Evolutionary conservation across 176 grass and related monocot species (phyloP), one percentile per base, ranked within the genome.

Genomic region (Lolium perenne): DNA sequence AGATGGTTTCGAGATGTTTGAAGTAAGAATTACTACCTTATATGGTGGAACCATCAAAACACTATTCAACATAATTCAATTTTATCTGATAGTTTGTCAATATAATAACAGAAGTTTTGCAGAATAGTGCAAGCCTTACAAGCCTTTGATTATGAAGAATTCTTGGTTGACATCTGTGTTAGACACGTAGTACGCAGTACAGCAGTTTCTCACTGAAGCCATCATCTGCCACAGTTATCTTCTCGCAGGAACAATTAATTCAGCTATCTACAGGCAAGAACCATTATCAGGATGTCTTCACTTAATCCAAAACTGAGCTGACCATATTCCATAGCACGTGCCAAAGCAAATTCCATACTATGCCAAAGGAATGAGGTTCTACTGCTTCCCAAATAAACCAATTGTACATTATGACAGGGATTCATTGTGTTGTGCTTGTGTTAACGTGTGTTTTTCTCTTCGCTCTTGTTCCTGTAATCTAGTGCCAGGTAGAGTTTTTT

Each of bases 401-500:
- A 67, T 7, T 18, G 3, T 67, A 84, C 11, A 16, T 47, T 64
- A 40, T 68, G 3, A 53, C 1, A 9, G 76, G 29, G 63, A 0
- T 43, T 43, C 41, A 43, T 43, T 43, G 41, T 43, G 41, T 69
- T 35, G 32, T 35, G 32, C 32, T 35, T 3, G 32, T 35, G 32
- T 35, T 86, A 92, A 53, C 60, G 76, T 80, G 16, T 10, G 2
- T 2, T 77, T 60, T 81, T 17, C 40, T 43, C 80, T 71, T 84
- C 40, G 46, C 85, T 58, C 41, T 73, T 57, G 71, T 82, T 78
- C 57, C 9, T 86, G 79, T 74, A 74, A 62, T 86, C 85, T 60
- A 79, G 77, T 26, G 87, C 80, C 65, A 98, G 61, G 71, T 90
- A 82, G 15, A 62, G 62, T 61, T 98, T 98, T 72, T 92, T 84